Percentiles rank a stretch among this genome's conserved stretches.
These are phyloP conservation scores for Xylariaceae sp. DNA, from an alignment of 2,329 filamentous ascomycete species.

Conservation along the genomic window DNA sequence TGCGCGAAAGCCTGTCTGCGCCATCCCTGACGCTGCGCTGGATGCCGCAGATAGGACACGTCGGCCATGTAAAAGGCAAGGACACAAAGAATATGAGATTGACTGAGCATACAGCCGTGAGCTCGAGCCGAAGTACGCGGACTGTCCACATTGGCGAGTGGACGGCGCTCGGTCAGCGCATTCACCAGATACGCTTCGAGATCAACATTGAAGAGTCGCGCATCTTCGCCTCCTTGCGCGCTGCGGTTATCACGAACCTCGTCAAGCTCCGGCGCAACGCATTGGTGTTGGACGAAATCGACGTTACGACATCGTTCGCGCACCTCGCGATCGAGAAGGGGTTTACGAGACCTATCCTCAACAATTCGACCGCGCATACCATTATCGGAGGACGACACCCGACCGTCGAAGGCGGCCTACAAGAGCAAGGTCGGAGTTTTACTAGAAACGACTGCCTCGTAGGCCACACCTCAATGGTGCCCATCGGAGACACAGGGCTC, in stretches of 20 bases:
- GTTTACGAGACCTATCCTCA: constrained; percentile 69
- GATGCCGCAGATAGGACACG: constrained; percentile 81
- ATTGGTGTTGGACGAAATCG: constrained; percentile 85
- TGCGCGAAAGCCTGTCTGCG: constrained; percentile 58
- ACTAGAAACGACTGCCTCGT: constrained; percentile 81
- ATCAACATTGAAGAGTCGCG: constrained; percentile 81
- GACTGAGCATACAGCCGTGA: constrained; percentile 44
- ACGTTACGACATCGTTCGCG: constrained; percentile 83
- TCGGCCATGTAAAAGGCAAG: constrained; percentile 84
- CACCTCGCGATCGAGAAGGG: constrained; percentile 67
- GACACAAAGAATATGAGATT: constrained; percentile 44
- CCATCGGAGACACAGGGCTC: no score
- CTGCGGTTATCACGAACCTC: constrained; percentile 72
- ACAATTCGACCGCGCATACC: constrained; percentile 53
- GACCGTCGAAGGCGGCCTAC: constrained; percentile 80
- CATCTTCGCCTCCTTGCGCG: constrained; percentile 70
- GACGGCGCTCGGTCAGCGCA: constrained; percentile 70
- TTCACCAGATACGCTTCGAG: constrained; percentile 71
- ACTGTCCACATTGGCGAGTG: constrained; percentile 81
- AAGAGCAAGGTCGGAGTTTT: constrained; percentile 74
- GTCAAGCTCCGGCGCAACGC: constrained; percentile 85
- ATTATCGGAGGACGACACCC: constrained; percentile 86
- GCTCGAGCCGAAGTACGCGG: constrained; percentile 75
- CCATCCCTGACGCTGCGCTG: constrained; percentile 72
- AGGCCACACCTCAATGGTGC: constrained; percentile 58